Conservation (phyloP, 352 stramenopile genomes). For the Discostella stelligera region DNA sequence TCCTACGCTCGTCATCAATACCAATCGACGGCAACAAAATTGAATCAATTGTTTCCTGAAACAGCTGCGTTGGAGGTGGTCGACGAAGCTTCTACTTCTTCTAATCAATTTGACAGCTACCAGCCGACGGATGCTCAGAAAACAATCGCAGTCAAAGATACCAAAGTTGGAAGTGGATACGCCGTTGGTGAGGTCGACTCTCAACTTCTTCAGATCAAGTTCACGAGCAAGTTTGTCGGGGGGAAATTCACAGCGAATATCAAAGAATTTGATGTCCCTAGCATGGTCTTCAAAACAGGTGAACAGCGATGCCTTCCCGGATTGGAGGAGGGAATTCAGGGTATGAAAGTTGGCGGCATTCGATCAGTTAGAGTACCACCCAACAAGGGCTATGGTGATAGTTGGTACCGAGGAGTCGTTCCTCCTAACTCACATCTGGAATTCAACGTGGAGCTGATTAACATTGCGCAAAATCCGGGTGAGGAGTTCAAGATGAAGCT, state of each 20-base stretch:
- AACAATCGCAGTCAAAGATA: constrained; percentile 39
- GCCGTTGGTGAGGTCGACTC: constrained; percentile 13
- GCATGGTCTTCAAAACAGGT: constrained; percentile 55
- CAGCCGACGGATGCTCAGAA: constrained; percentile 31
- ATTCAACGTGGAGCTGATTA: constrained; percentile 66
- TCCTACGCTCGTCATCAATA: background rate
- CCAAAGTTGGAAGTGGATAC: constrained; percentile 34
- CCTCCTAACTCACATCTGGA: constrained; percentile 68
- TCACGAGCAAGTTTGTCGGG: constrained; percentile 38
- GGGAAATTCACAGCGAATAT: constrained; percentile 48
- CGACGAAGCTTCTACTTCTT: constrained; percentile 10
- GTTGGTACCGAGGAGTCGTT: constrained; percentile 51
- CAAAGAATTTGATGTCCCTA: constrained; percentile 39
- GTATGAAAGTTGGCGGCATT: constrained; percentile 87
- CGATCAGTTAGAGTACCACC: constrained; percentile 84
- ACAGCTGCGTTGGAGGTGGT: constrained; percentile 19
- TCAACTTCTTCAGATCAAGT: constrained; percentile 52
- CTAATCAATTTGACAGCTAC: constrained; percentile 44
- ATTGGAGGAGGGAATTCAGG: constrained; percentile 86
- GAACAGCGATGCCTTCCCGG: constrained; percentile 77
- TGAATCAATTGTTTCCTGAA: constrained; percentile 34
- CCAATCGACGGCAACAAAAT: constrained; percentile 17
- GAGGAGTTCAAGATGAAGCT: constrained; percentile 59
- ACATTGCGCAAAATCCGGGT: constrained; percentile 42
- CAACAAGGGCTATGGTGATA: constrained; percentile 65